A percentile compares a stretch with the other conserved stretches of the same genome.
Conservation (phyloP, 129 eudicot genomes). For the Pseudognaphalium luteoalbum region DNA sequence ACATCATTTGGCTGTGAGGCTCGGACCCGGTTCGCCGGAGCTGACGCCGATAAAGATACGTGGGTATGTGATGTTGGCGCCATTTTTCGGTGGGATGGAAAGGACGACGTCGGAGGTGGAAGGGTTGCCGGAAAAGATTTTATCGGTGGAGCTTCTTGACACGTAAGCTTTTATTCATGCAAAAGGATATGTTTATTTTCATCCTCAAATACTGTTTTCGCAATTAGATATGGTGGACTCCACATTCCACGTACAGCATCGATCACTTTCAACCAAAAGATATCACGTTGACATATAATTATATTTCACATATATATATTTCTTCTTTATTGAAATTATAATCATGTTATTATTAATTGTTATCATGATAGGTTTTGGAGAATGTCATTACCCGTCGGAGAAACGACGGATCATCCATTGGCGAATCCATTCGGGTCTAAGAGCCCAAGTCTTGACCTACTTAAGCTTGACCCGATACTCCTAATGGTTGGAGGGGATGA, state of each 20-base stretch:
- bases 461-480: conserved; percentile 67
- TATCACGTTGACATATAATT: neutral
- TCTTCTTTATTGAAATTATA: neutral
- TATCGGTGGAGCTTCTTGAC: conserved; percentile 66
- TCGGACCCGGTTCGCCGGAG: conserved; percentile 61
- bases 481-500: conserved; percentile 63
- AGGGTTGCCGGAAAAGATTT: conserved; percentile 52
- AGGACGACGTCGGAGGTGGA: conserved; percentile 76
- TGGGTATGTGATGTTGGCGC: conserved; percentile 80
- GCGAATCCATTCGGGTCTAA: conserved; percentile 82
- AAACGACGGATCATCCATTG: conserved; percentile 56
- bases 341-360: no score
- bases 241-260: no score
- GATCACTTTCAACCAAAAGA: conserved; percentile 27
- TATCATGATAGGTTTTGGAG: conserved; percentile 75
- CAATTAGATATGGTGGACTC: conserved; percentile 28
- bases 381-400: conserved; percentile 61
- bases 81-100: conserved; percentile 78
- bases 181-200: neutral
- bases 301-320: neutral
- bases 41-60: conserved; percentile 55
- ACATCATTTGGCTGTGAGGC: conserved; percentile 65
- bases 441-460: conserved; percentile 50
- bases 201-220: conserved; percentile 16
- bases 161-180: conserved; percentile 41